Evolutionary conservation across 164 flowering plant species (phyloP).

Genomic region (Chimonanthus salicifolius): DNA sequence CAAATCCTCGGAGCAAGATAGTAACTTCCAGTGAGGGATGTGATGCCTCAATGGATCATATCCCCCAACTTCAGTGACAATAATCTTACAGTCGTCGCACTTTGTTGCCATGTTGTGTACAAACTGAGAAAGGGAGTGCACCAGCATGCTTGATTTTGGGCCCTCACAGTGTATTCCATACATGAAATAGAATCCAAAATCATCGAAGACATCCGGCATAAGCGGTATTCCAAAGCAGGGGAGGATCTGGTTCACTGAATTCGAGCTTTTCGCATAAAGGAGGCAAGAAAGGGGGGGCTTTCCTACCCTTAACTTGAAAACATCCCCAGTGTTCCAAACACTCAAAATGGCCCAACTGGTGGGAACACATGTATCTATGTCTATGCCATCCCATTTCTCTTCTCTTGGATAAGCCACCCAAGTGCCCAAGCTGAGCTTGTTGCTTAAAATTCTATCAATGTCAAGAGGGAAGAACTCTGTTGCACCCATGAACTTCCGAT

Average conservation of each 20-base stretch:
- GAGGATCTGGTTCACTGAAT: constrained; percentile 24
- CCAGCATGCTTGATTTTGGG: constrained; percentile 30
- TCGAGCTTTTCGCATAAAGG: constrained; percentile 24
- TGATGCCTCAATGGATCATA: constrained; percentile 24
- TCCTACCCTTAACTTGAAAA: constrained; percentile 52
- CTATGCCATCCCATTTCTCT: constrained; percentile 17
- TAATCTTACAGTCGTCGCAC: constrained; percentile 30
- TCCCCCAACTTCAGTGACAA: constrained; percentile 53
- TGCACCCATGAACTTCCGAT: constrained; percentile 33
- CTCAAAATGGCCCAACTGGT: constrained; percentile 63
- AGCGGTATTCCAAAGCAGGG: constrained; percentile 42
- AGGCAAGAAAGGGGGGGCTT: constrained; percentile 33
- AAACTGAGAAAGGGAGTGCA: constrained; percentile 32
- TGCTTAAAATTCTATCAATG: constrained; percentile 35
- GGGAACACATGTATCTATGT: constrained; percentile 15
- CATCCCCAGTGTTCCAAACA: constrained; percentile 66
- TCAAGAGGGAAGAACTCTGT: constrained; percentile 64
- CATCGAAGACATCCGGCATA: constrained; percentile 39
- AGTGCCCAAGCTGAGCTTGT: constrained; percentile 61
- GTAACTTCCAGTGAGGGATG: constrained; percentile 56
- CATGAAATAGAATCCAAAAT: constrained; percentile 64
- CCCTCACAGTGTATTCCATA: constrained; percentile 57
- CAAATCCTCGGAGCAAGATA: constrained; percentile 59
- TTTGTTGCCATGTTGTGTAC: constrained; percentile 52
- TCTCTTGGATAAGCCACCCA: constrained; percentile 49